Conservation (phyloP, 805 yeast species). For the Saccharomycopsis javanensis region DNA sequence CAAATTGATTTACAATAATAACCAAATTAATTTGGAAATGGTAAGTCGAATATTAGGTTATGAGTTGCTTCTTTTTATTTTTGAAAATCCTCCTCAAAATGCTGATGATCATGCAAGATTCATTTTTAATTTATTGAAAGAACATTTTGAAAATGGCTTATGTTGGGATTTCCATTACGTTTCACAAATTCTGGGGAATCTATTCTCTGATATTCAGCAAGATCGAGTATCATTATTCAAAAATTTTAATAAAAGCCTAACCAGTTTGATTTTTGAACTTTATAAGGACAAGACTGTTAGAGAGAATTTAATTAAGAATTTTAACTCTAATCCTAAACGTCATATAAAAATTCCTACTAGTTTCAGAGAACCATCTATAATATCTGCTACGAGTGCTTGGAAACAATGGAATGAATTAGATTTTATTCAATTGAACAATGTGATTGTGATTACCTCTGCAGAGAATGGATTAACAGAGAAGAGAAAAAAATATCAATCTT, state of each 20-base stretch:
- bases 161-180: slow-evolving; percentile 19
- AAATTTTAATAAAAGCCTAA: slow-evolving; percentile 11
- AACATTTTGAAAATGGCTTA: slow-evolving; percentile 14
- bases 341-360: slow-evolving; percentile 12
- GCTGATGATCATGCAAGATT: slow-evolving; percentile 11
- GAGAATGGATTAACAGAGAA: neutral
- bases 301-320: slow-evolving; percentile 11
- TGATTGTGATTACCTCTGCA: neutral
- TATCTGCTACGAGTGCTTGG: slow-evolving; percentile 10
- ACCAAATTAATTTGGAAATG: slow-evolving; percentile 5
- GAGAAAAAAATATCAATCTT: neutral
- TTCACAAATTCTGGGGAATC: slow-evolving; percentile 5
- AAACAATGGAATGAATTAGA: slow-evolving; percentile 18
- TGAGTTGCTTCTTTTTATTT: slow-evolving; percentile 11
- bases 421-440: slow-evolving; percentile 14
- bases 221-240: slow-evolving; percentile 3
- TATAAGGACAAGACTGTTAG: slow-evolving; percentile 4
- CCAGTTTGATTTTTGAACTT: slow-evolving; percentile 11
- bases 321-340: slow-evolving; percentile 14
- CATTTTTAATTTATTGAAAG: slow-evolving; percentile 5
- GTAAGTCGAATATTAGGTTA: slow-evolving; percentile 12
- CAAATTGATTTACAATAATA: slow-evolving; percentile 9
- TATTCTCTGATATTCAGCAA: slow-evolving; percentile 8
- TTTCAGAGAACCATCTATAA: slow-evolving; percentile 6
- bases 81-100: slow-evolving; percentile 10